phyloP scores from a whole-genome alignment of 2,329 filamentous ascomycete genomes.

The Alternaria ventricosa region DNA sequence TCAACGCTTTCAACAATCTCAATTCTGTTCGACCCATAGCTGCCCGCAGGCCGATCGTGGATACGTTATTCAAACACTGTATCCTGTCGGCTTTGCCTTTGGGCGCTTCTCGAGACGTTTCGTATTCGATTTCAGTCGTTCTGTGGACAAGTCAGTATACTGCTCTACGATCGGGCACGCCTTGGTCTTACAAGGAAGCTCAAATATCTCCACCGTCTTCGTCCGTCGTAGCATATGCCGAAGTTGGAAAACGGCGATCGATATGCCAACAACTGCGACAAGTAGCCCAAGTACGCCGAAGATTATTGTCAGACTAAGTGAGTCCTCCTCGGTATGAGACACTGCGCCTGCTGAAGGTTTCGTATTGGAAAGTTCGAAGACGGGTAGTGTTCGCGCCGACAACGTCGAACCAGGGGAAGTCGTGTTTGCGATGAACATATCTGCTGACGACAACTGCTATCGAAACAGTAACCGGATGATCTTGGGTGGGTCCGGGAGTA shows the following conservation, averaged over 20 bases:
- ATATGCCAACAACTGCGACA: background rate
- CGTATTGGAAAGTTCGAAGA: background rate
- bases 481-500: fast-evolving
- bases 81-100: background rate
- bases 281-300: constrained; percentile 6
- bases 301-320: background rate
- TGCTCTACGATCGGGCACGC: background rate
- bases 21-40: background rate
- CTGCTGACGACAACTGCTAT: background rate
- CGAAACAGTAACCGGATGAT: no score
- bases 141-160: background rate
- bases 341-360: background rate
- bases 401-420: background rate
- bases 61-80: background rate
- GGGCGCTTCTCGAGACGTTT: background rate
- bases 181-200: background rate
- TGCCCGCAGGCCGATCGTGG: background rate
- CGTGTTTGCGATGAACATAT: background rate
- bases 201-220: background rate
- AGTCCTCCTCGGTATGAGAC: background rate
- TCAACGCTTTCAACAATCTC: background rate
- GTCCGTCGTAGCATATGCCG: background rate
- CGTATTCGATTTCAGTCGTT: background rate
- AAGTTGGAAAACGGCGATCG: constrained; percentile 6
- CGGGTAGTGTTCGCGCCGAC: background rate